Conservation (phyloP, 306 rosid species). For the Dicorynia guianensis region DNA sequence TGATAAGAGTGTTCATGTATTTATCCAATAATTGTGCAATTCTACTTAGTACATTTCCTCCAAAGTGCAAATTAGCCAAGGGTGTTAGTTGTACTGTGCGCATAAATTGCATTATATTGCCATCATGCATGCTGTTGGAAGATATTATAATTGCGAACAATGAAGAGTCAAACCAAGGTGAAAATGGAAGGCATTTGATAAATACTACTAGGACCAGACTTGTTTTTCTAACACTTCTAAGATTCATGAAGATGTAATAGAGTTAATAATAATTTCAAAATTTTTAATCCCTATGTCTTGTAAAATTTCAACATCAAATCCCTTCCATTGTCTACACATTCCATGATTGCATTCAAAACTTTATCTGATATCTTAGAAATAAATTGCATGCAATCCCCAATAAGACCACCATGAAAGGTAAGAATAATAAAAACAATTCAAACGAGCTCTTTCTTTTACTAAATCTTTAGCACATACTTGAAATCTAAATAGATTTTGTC, state of each 20-base stretch:
- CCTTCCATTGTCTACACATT: too few species aligned
- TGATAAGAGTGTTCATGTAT: slow-evolving; percentile 86
- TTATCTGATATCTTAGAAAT: too few species aligned
- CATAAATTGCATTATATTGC: slow-evolving; percentile 87
- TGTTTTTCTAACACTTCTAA: slow-evolving; percentile 82
- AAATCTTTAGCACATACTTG: too few species aligned
- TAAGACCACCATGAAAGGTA: too few species aligned
- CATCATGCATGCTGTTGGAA: slow-evolving; percentile 66
- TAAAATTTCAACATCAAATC: slow-evolving; percentile 73
- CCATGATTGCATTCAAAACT: too few species aligned
- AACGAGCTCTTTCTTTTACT: too few species aligned
- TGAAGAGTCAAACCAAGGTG: slow-evolving; percentile 71
- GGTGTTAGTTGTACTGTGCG: slow-evolving; percentile 85
- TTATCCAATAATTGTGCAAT: slow-evolving; percentile 78
- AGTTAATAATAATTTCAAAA: slow-evolving; percentile 83
- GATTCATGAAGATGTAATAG: slow-evolving; percentile 82
- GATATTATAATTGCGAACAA: slow-evolving; percentile 73
- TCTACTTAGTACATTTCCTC: slow-evolving; percentile 78
- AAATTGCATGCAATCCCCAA: too few species aligned
- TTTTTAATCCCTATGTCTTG: slow-evolving; percentile 85
- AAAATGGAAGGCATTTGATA: slow-evolving; percentile 61
- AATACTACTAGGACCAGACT: slow-evolving; percentile 79
- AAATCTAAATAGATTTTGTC: too few species aligned
- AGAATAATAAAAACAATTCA: too few species aligned
- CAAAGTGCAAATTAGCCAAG: slow-evolving; percentile 71